A percentile compares a stretch with the other conserved stretches of the same genome.
Conservation (phyloP, 2,329 filamentous ascomycete species). For the Phialocephala subalpina region DNA sequence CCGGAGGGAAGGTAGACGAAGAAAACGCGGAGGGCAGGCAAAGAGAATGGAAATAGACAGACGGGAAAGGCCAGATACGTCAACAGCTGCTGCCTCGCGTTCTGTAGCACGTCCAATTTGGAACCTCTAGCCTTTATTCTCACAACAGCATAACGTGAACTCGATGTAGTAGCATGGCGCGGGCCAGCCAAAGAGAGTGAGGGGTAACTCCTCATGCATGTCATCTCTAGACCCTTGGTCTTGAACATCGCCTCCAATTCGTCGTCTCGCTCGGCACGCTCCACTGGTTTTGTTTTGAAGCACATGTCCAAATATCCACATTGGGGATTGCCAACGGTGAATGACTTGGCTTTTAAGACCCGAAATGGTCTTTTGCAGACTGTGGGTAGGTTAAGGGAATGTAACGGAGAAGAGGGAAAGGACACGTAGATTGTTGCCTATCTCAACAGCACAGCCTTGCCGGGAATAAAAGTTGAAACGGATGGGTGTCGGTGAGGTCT, state of each 20-base stretch:
- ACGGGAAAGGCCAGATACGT: background rate
- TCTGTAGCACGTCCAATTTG: background rate
- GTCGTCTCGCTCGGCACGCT: background rate
- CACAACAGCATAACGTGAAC: background rate
- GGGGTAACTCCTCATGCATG: background rate
- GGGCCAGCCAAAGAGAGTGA: background rate
- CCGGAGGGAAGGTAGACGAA: background rate
- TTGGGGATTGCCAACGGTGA: background rate
- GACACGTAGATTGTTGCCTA: background rate
- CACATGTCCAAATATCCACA: background rate
- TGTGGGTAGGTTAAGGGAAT: background rate
- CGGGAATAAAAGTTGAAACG: background rate
- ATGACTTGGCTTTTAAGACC: background rate
- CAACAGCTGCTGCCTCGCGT: background rate
- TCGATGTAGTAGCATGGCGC: background rate
- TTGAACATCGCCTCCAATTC: background rate
- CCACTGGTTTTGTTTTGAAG: background rate
- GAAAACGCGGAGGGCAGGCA: background rate
- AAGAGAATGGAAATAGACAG: background rate
- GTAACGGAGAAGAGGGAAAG: background rate
- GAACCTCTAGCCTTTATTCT: background rate
- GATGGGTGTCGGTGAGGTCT: background rate
- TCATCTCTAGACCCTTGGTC: constrained; percentile 6
- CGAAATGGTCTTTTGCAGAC: background rate
- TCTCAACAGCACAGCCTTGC: background rate